A percentile compares a stretch with the other conserved stretches of the same genome.
phyloP scores from a whole-genome alignment of 2,329 filamentous ascomycete species.

The Diplodia intermedia region DNA sequence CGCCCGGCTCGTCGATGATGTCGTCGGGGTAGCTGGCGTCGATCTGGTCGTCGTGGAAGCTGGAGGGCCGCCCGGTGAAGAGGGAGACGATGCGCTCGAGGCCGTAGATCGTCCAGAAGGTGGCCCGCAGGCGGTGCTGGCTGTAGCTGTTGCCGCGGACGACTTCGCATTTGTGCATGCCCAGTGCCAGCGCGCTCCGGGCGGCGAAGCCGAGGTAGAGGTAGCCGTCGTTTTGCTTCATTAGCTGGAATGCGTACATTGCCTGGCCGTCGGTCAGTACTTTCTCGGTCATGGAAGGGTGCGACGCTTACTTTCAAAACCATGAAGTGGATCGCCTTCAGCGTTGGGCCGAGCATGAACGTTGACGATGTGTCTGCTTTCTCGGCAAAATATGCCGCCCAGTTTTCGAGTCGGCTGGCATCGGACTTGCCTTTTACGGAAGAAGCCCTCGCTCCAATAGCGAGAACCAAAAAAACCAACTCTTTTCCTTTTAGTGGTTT shows the following conservation, averaged over 20 bases:
- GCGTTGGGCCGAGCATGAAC: neutral
- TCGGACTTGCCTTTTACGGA: slow-evolving; percentile 62
- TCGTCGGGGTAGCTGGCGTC: neutral
- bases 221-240: slow-evolving; percentile 11
- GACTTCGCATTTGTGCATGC: slow-evolving; percentile 13
- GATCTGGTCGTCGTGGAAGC: slow-evolving; percentile 10
- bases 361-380: neutral
- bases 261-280: neutral
- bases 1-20: neutral
- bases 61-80: slow-evolving; percentile 7
- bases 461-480: slow-evolving; percentile 38
- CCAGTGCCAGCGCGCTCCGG: neutral
- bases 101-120: slow-evolving; percentile 9
- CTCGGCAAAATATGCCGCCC: slow-evolving; percentile 73
- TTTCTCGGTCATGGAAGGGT: neutral
- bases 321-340: neutral
- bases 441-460: slow-evolving; percentile 58
- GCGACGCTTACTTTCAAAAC: neutral
- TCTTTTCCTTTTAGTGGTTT: slow-evolving; percentile 43
- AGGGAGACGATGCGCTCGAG: neutral
- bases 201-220: slow-evolving; percentile 16
- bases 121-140: neutral
- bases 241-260: slow-evolving; percentile 6
- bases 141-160: neutral
- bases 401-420: slow-evolving; percentile 81